Conservation (phyloP, 441 rosid species). For the Jatropha multifida region DNA sequence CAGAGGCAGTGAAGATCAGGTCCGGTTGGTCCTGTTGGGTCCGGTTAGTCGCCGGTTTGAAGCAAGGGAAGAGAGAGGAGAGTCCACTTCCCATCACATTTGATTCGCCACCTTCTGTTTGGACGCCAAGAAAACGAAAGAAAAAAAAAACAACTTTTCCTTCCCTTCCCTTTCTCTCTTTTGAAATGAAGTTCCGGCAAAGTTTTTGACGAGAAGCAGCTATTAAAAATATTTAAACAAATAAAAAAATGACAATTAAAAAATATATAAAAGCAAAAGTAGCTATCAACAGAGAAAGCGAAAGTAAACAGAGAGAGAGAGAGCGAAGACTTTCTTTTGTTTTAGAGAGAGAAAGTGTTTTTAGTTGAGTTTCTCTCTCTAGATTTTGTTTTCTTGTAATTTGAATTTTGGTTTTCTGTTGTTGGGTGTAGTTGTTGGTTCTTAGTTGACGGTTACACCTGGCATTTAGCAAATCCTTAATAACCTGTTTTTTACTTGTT, state of each 20-base stretch:
- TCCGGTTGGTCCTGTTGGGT: constrained; percentile 29
- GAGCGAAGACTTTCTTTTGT: constrained; percentile 9
- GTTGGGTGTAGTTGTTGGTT: constrained; percentile 37
- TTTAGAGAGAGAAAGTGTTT: constrained; percentile 3
- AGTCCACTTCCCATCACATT: constrained; percentile 99
- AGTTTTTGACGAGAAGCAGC: background rate
- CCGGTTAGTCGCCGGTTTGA: constrained; percentile 49
- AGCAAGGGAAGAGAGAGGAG: constrained; percentile 74
- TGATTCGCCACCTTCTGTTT: constrained; percentile 37
- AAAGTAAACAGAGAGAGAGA: constrained; percentile 14
- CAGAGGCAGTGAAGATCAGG: constrained; percentile 49
- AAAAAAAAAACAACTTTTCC: background rate
- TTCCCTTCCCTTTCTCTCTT: background rate
- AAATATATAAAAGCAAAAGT: background rate
- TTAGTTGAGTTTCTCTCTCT: background rate
- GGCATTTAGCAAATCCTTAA: constrained; percentile 22
- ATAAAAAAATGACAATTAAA: background rate
- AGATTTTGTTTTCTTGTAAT: constrained; percentile 2
- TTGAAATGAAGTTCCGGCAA: constrained; percentile 19
- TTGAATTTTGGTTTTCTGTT: constrained; percentile 11
- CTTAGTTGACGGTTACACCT: constrained; percentile 42
- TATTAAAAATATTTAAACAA: background rate
- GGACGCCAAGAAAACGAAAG: constrained; percentile 38
- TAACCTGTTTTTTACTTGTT: background rate
- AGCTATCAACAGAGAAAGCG: constrained; percentile 2